Base-by-base conservation (phyloP, 1,284 basidiomycete species). In the Ceratobasidium sp. region DNA sequence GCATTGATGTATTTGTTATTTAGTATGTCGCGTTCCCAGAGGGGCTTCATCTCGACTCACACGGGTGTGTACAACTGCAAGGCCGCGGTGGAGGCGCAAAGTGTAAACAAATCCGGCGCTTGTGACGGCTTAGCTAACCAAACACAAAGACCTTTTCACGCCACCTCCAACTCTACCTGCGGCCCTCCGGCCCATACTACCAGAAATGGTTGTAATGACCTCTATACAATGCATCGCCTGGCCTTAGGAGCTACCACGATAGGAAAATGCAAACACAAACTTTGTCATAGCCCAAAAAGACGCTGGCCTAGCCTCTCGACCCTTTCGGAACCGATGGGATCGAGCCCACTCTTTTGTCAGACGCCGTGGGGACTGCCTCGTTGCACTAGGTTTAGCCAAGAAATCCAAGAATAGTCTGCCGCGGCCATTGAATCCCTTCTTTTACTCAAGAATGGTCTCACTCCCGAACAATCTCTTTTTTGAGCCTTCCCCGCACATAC, bases 41-140 rank as follows among this genome's bases (percentile, higher is more conserved):
- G 14, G 12, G 11, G 36, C 14, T 12, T 6, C 36, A 59, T n/a
- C 36, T 14, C 49, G 49, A 61, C 59, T 61, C 28, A 46, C 40
- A n/a, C 18, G 11, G 44, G 42, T 23, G 11, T 38, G 38, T 21
- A n/a, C 30, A 61, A 46, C 40, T 21, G n/a, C 12, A 28, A 46
- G 16, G 40, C 21, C 28, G 38, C 30, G 38, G 59, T 58, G 54
- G 54, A 38, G 7, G 54, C 12, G 53, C 11, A 44, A n/a, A 21
- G 49, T 23, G 21, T 53, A 58, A 46, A 56, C 38, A 56, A 30
- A 28, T 21, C 28, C n/a, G 23, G 64, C 64, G 64, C 64, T 67
- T 67, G 53, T 16, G 6, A 23, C 16, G 12, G 53, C 11, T 67
- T 67, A 67, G 30, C 64, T 67, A 56, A 67, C 46, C 21, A 59